Base-by-base conservation (phyloP, 2,329 filamentous ascomycete species). In the Xylaria hypoxylon region DNA sequence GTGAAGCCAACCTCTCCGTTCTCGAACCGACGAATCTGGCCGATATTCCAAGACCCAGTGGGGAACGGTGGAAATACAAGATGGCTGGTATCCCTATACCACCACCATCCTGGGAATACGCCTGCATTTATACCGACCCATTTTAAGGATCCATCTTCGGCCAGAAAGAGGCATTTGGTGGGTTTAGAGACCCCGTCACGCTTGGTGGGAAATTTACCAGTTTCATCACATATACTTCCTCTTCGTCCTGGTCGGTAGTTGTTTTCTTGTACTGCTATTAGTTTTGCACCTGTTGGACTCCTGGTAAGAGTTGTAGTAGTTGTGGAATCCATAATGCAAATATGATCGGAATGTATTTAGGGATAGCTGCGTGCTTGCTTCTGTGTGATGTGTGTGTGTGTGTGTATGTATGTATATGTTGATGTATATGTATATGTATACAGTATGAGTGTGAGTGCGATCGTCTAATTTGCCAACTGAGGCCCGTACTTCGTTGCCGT, bases 101-200 rank as follows among this genome's bases (percentile, higher is more conserved):
- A 61, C 56, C 58, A 60, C 1, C 5, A 0, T n/a, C 57, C 56
- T 19, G n/a, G 58, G 33, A 65, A 65, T 17, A 65, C 57, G 2
- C 62, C 62, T 2, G 57, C 19, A 10, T 65, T 65, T 17, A 65
- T 50, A 2, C n/a, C 62, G 10, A 65, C 50, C 62, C 57, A 61
- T 56, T 65, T 65, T 2, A 61, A 50, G 17, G 50, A 60, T 2
- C 33, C 48, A 17, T 65, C 50, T 1, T 44, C 42, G 2, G 50
- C 42, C 2, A 61, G 15, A 45, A 61, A 65, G n/a, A 65, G 50
- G 7, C 62, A 65, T 56, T 51, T 10, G 45, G 72, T 19, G 51
- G 64, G 19, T 69, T 71, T 47, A 10, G 47, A 47, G 22, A n/a
- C 2, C 1, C 55, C 44, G 50, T 67, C 13, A 71, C 56, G 72